Conservation (phyloP, 305 asterid genomes). For the Withania somnifera region DNA sequence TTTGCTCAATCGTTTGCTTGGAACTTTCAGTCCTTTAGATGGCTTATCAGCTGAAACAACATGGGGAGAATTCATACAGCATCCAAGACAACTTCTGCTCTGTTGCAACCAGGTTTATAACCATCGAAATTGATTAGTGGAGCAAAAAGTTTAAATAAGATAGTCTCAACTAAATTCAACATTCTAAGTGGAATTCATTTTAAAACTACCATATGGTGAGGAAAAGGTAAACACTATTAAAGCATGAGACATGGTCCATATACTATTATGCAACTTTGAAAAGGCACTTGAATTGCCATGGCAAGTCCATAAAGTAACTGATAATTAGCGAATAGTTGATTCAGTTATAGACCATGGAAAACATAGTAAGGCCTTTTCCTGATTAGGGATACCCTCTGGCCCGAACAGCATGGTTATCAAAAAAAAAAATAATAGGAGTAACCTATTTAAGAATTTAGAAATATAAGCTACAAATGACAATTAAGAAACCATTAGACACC, state of each 20-base stretch:
- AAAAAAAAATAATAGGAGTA: no score
- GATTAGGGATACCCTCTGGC: background rate
- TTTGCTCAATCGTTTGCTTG: slow-evolving; percentile 53
- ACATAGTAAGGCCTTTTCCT: background rate
- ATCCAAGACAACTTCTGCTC: slow-evolving; percentile 95
- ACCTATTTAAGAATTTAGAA: background rate
- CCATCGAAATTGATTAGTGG: slow-evolving; percentile 25
- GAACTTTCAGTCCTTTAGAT: slow-evolving; percentile 50
- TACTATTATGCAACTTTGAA: background rate
- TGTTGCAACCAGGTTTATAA: slow-evolving; percentile 68
- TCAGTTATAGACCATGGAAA: background rate
- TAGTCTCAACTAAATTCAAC: background rate
- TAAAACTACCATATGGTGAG: background rate
- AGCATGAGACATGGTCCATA: background rate
- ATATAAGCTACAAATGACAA: background rate
- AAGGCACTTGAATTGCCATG: background rate
- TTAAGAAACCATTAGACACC: background rate
- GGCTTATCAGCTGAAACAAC: slow-evolving; percentile 68
- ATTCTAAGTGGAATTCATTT: background rate
- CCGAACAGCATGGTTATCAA: no score
- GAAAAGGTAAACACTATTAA: background rate
- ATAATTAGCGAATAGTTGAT: background rate
- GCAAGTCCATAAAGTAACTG: background rate
- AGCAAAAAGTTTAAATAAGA: background rate
- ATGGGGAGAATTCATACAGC: slow-evolving; percentile 59